Conservation (phyloP, 2,329 filamentous ascomycete species). For the Alternaria gaisen region DNA sequence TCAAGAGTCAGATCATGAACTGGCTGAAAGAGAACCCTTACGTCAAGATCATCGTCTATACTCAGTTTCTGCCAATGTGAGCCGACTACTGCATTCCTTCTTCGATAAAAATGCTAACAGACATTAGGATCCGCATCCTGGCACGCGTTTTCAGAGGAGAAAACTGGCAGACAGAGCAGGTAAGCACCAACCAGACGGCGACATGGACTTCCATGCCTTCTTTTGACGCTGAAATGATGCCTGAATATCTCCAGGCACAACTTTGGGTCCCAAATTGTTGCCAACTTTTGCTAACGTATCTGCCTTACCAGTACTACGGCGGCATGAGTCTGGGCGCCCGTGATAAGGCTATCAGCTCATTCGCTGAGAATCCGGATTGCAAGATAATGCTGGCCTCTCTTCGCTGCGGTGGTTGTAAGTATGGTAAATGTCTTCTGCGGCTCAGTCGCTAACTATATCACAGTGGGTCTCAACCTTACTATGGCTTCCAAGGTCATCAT, state of each 20-base stretch:
- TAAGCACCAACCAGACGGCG: constrained; percentile 28
- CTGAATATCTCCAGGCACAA: neutral
- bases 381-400: constrained; percentile 65
- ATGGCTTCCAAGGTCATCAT: constrained; percentile 61
- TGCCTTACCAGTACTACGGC: constrained; percentile 56
- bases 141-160: constrained; percentile 60
- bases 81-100: neutral
- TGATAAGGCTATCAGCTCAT: constrained; percentile 57
- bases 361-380: constrained; percentile 52
- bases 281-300: constrained; percentile 12
- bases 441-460: constrained; percentile 1
- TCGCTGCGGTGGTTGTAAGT: constrained; percentile 62
- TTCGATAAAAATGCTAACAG: constrained; percentile 10
- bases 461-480: constrained; percentile 66
- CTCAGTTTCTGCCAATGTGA: constrained; percentile 64
- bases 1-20: constrained; percentile 57
- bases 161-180: constrained; percentile 57
- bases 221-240: neutral
- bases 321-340: constrained; percentile 57
- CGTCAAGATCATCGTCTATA: constrained; percentile 68
- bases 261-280: neutral
- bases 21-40: constrained; percentile 56
- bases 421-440: neutral
- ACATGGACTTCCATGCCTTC: neutral
- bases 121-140: constrained; percentile 57